Evolutionary conservation across 768 basidiomycete species (phyloP), one percentile per base, ranked within the genome.

Genomic region (Erythrobasidium yunnanense): DNA sequence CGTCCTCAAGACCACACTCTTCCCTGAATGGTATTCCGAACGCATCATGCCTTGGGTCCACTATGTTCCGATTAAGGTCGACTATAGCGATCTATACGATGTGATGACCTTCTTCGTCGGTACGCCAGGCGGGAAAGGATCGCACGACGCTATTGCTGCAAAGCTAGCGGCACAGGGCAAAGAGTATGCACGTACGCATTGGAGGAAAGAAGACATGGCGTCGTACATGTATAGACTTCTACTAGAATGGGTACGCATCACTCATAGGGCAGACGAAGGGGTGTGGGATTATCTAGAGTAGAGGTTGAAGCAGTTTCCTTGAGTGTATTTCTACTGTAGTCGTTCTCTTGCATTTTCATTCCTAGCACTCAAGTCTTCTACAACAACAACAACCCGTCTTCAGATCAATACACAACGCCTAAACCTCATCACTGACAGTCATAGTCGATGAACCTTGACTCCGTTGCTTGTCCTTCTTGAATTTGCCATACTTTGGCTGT

Each of bases 1-100:
- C 1, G 88, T 73, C 4, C 27, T 71, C 51, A 71, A 73, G 49
- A 68, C 69, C 29, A 73, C 71, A 2, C 67, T 70, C 30, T 71
- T 70, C 56, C 68, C 68, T 4, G 72, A 70, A 27, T 70, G 72
- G 71, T 72, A 66, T 54, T 27, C 70, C 0, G 62, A 68, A 46
- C 52, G 71, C 1, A 52, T 72, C 47, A 72, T 72, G 69, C 71
- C 71, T 5, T 71, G 52, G 34, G 69, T 42, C 4, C 66, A 66
- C 57, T 73, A 72, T 53, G 54, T 70, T 29, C 72, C 70, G 4
- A 58, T 71, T 63, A 63, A 68, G 65, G 53, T 69, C 4, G 72
- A 73, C 65, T 73, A 73, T 55, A 70, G 70, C 20, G 72, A 73
- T 46, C 53, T 73, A 0, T 27, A 68, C 66, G 72, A 73, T 60